phyloP scores from a whole-genome alignment of 305 asterid species.

The Fraxinus albicans region DNA sequence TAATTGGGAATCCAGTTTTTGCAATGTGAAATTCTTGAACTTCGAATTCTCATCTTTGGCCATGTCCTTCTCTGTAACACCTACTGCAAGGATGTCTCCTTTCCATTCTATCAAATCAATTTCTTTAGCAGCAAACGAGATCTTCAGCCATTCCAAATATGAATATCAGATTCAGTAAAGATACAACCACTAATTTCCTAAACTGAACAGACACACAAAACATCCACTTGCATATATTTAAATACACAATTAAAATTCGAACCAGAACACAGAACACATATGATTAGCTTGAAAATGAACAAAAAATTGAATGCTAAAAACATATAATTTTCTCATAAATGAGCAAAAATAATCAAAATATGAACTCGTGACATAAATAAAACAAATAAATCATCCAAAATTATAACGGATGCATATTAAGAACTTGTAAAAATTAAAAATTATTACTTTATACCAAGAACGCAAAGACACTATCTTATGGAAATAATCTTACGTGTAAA shows the following conservation, averaged over 20 bases:
- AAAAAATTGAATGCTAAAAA: not conserved
- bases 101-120: slow-evolving; percentile 88
- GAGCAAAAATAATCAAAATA: not conserved
- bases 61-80: slow-evolving; percentile 86
- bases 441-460: not conserved
- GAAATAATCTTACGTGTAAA: not conserved
- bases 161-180: slow-evolving; percentile 16
- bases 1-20: slow-evolving; percentile 65
- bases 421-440: not conserved
- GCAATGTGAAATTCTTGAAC: slow-evolving; percentile 68
- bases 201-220: not conserved
- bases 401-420: not conserved
- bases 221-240: not conserved
- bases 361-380: not conserved
- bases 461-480: not conserved
- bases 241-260: not conserved
- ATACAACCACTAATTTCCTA: not conserved
- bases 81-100: slow-evolving; percentile 94
- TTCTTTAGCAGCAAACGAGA: slow-evolving; percentile 83
- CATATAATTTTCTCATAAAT: not conserved
- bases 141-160: slow-evolving; percentile 39
- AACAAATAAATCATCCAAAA: not conserved
- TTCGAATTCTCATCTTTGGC: slow-evolving; percentile 71
- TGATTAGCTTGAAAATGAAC: not conserved
- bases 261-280: not conserved